These are phyloP conservation scores for Cadophora sp. DNA, from an alignment of 2,329 filamentous ascomycete genomes.

Conservation along the genomic window DNA sequence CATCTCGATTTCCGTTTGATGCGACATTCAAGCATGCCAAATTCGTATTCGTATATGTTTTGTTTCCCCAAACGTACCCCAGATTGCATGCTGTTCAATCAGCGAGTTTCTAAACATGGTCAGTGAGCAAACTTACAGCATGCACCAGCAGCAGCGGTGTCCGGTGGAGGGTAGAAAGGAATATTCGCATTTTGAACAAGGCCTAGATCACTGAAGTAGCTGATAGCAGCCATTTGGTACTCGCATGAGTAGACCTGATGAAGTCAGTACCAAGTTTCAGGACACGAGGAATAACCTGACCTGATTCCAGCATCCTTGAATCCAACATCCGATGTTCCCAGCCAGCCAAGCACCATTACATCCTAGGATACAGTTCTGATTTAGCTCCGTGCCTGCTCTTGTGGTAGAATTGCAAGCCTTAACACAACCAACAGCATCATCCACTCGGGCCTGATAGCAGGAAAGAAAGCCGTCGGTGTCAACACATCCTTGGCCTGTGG, in stretches of 20 bases:
- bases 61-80: conserved; percentile 29
- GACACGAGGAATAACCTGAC: conserved; percentile 1
- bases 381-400: conserved; percentile 8
- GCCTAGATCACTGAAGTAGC: conserved; percentile 21
- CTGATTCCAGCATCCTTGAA: conserved; percentile 31
- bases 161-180: conserved; percentile 27
- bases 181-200: conserved; percentile 21
- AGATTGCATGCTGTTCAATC: conserved; percentile 27
- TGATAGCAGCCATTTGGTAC: conserved; percentile 26
- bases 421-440: conserved; percentile 12
- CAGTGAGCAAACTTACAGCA: conserved; percentile 11
- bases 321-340: conserved; percentile 26
- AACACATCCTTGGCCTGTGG: conserved; percentile 26
- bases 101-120: not conserved
- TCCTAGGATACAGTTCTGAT: conserved; percentile 17
- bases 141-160: conserved; percentile 17
- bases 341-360: conserved; percentile 24
- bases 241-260: conserved; percentile 28
- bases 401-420: conserved; percentile 9
- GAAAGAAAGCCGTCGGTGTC: conserved; percentile 21
- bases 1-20: conserved; percentile 6
- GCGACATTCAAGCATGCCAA: conserved; percentile 17
- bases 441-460: conserved; percentile 18
- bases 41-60: conserved; percentile 11
- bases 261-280: not conserved